A percentile compares a stretch with the other conserved stretches of the same genome.
phyloP scores from a whole-genome alignment of 108 stramenopile genomes.

The Parietichytrium sp. region DNA sequence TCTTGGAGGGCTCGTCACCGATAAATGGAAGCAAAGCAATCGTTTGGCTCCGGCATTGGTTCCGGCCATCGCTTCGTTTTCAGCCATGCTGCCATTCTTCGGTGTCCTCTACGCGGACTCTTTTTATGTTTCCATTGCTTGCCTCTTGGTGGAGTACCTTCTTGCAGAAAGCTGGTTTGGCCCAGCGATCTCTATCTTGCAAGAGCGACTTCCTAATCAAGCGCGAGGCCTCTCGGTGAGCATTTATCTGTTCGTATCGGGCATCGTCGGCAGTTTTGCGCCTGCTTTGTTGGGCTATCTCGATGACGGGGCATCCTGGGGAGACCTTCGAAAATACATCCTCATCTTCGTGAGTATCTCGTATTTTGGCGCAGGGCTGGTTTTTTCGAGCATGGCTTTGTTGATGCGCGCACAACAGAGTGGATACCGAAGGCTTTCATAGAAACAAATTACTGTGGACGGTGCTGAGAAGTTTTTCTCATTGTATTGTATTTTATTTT shows the following conservation, averaged over 20 bases:
- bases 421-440: too few relatives aligned
- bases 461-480: too few relatives aligned
- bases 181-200: conserved; percentile 27
- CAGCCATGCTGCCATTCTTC: background rate
- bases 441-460: too few relatives aligned
- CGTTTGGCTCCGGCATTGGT: background rate
- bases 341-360: background rate
- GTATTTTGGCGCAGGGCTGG: background rate
- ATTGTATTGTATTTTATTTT: too few relatives aligned
- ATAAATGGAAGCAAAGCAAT: background rate
- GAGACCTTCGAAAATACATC: background rate
- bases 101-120: background rate
- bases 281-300: background rate
- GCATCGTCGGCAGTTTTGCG: conserved; percentile 14
- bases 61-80: background rate
- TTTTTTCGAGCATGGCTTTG: background rate
- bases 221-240: background rate
- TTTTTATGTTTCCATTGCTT: background rate
- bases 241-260: conserved; percentile 35
- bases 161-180: conserved; percentile 30
- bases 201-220: background rate
- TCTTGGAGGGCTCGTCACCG: background rate
- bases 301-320: conserved; percentile 11
- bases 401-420: background rate
- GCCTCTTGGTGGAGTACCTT: conserved; percentile 30